phyloP scores from a whole-genome alignment of 2,329 filamentous ascomycete genomes.

The Colletotrichum simmondsii region DNA sequence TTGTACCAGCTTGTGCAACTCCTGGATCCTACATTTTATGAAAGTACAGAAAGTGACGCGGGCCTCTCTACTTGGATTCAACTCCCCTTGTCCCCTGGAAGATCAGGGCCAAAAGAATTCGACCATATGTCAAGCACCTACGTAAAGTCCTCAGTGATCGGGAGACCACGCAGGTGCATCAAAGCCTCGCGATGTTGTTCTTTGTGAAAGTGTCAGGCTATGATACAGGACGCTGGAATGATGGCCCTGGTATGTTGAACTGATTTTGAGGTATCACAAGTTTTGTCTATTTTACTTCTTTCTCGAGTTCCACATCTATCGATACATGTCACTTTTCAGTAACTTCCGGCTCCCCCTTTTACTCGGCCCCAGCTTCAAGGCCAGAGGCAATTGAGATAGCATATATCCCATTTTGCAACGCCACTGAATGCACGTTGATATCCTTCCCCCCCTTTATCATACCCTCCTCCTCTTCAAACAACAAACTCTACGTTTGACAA shows the following conservation, averaged over 20 bases:
- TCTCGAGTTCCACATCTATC: neutral
- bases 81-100: too few species aligned
- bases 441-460: neutral
- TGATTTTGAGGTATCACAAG: neutral
- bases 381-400: neutral
- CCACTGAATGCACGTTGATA: neutral
- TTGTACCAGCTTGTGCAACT: too few species aligned
- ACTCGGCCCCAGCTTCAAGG: neutral
- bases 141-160: too few species aligned
- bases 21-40: too few species aligned
- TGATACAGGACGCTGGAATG: too few species aligned
- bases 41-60: too few species aligned
- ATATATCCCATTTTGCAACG: neutral
- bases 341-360: neutral
- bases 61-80: too few species aligned
- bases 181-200: neutral
- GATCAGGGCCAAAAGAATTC: too few species aligned
- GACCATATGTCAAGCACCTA: too few species aligned
- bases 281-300: neutral
- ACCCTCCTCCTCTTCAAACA: neutral
- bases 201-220: neutral
- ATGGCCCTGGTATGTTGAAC: neutral
- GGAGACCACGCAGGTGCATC: too few species aligned
- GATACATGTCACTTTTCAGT: neutral
- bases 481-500: too few species aligned